Evolutionary conservation across 177 flowering plant species (phyloP), one percentile per base, ranked within the genome.

Genomic region (Vitis hybrid): DNA sequence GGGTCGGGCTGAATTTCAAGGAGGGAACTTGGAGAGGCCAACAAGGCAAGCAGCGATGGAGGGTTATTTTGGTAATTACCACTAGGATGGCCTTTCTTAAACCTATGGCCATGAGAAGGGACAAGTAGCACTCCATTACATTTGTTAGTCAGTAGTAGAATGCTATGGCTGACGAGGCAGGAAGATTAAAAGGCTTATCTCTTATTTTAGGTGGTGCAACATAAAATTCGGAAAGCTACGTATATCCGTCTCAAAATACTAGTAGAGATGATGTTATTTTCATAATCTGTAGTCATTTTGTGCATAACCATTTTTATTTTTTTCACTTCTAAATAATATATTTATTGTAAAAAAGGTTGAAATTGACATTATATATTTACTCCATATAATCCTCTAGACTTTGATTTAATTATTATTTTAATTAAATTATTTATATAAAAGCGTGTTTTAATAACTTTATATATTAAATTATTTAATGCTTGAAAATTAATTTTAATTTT

Each of bases 51-150:
- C 31, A 10, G 13, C 0, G 3, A 3, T 2, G 3, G 8, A 51
- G 67, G 67, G 67, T 20, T 51, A 20, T 50, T 50, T 22, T 51
- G 33, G 67, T 65, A 31, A 65, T 20, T 51, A 8, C 11, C 2
- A 2, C 1, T 22, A 16, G 2, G 7, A 8, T 65, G 12, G 8
- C 16, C 31, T 20, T 0, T 20, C 5, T 13, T 0, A 48, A 65
- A 65, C 57, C 33, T 20, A 20, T 51, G 67, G 67, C 57, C 33
- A 10, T 18, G 29, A 65, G 16, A 65, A 13, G 67, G 56, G 56
- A 65, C 67, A 65, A 51, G 67, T 65, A 50, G 67, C 45, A 39
- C 45, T 39, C 56, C 16, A 2, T 16, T 14, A 15, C 56, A 15
- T 15, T 53, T 15, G 5, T 53, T 14, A 6, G 56, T 14, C 16